These are phyloP conservation scores for Solanum sitiens DNA, from an alignment of 257 asterid species.

Conservation along the genomic window DNA sequence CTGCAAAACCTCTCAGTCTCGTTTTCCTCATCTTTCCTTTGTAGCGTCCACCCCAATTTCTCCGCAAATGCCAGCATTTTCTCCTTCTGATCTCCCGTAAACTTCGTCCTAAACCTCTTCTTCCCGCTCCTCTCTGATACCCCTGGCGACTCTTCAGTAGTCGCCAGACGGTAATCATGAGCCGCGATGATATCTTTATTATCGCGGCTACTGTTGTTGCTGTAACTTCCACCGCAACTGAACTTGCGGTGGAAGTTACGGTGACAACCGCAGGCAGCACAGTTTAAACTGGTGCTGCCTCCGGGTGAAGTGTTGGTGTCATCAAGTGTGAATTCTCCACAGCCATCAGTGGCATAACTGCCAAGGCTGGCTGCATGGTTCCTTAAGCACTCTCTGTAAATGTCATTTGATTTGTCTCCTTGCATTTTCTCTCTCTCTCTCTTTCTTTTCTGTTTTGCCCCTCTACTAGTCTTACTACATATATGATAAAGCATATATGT, in stretches of 20 bases:
- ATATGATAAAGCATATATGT: background rate
- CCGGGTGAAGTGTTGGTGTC: background rate
- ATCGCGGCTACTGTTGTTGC: constrained; percentile 2
- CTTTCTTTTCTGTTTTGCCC: background rate
- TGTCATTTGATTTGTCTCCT: constrained; percentile 21
- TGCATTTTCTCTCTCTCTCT: constrained; percentile 24
- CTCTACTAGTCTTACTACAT: background rate
- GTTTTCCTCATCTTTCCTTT: constrained; percentile 44
- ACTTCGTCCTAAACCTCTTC: constrained; percentile 62
- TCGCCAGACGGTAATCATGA: background rate
- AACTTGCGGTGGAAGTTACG: constrained; percentile 57
- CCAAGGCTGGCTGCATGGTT: constrained; percentile 84
- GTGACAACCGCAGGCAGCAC: constrained; percentile 83
- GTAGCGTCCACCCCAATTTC: constrained; percentile 61
- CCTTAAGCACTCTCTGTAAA: constrained; percentile 48
- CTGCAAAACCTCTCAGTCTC: constrained; percentile 61
- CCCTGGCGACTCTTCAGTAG: constrained; percentile 3
- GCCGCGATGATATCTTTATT: background rate
- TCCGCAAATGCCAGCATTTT: constrained; percentile 61
- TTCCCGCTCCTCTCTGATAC: constrained; percentile 26
- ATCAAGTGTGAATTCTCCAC: constrained; percentile 51
- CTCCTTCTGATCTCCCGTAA: constrained; percentile 56
- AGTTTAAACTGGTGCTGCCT: constrained; percentile 11
- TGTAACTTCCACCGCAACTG: constrained; percentile 1
- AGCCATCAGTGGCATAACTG: constrained; percentile 76